These are phyloP conservation scores for Colletotrichum sp. DNA, from an alignment of 2,329 filamentous ascomycete genomes.

Conservation along the genomic window DNA sequence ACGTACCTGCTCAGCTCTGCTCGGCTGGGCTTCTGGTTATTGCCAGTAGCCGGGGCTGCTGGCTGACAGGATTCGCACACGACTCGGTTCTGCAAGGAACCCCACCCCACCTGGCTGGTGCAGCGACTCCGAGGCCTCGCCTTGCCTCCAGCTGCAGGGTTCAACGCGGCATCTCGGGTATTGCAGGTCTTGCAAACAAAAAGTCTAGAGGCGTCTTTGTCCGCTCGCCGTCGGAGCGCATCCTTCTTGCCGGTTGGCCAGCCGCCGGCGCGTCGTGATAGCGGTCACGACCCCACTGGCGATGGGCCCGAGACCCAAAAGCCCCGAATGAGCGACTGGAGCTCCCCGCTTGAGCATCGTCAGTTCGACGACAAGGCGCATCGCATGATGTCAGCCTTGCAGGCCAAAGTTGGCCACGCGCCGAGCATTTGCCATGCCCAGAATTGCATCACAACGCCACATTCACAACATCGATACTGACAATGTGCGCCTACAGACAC, in stretches of 20 bases:
- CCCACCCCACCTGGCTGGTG: not conserved
- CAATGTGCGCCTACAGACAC: slow-evolving; percentile 45
- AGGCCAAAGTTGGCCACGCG: slow-evolving; percentile 1
- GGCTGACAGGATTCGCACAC: slow-evolving; percentile 6
- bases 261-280: slow-evolving; percentile 6
- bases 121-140: not conserved
- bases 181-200: not conserved
- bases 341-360: slow-evolving; percentile 8
- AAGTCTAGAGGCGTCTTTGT: not conserved
- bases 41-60: not conserved
- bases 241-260: not conserved
- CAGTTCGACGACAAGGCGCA: slow-evolving; percentile 8
- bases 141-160: slow-evolving; percentile 7
- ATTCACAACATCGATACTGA: slow-evolving; percentile 17
- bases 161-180: slow-evolving; percentile 7
- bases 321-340: not conserved
- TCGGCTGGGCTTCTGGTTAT: not conserved
- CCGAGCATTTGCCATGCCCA: not conserved
- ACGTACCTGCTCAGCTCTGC: slow-evolving; percentile 6
- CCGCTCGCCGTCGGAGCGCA: not conserved
- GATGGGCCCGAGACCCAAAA: not conserved
- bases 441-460: not conserved
- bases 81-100: slow-evolving; percentile 15
- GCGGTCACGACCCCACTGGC: not conserved
- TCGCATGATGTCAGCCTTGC: slow-evolving; percentile 11